These are phyloP conservation scores for Chytriomyces sp. DNA, from an alignment of 192 early-diverging fungal genomes.

Conservation along the genomic window DNA sequence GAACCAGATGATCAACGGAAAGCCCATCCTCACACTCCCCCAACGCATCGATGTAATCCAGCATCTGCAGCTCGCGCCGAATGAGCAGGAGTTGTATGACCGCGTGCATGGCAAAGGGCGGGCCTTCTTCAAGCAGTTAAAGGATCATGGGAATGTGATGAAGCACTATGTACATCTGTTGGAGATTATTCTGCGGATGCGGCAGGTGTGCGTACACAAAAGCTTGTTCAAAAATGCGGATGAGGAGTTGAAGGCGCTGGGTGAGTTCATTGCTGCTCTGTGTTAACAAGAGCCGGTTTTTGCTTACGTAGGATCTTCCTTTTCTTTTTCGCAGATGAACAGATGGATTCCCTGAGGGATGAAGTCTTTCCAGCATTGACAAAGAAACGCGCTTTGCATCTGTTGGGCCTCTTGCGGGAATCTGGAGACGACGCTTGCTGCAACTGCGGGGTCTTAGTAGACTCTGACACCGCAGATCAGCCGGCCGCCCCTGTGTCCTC, in stretches of 20 bases:
- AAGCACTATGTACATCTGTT: conserved; percentile 52
- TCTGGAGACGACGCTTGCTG: conserved; percentile 52
- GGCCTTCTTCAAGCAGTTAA: conserved; percentile 36
- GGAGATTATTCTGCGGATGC: conserved; percentile 51
- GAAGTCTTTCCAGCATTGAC: conserved; percentile 37
- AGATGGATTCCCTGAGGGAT: conserved; percentile 14
- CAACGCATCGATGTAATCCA: conserved; percentile 40
- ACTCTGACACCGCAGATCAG: conserved; percentile 21
- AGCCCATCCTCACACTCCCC: conserved; percentile 79
- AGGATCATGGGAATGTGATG: conserved; percentile 31
- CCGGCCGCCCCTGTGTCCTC: not conserved
- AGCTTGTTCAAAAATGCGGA: conserved; percentile 40
- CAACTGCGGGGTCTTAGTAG: conserved; percentile 28
- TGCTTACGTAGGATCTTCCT: conserved; percentile 1
- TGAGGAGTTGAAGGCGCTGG: conserved; percentile 23
- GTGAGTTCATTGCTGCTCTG: not conserved
- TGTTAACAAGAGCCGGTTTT: too few relatives aligned
- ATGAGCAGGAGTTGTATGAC: conserved; percentile 50
- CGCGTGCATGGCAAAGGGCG: conserved; percentile 38
- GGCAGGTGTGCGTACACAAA: conserved; percentile 52
- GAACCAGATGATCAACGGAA: conserved; percentile 70
- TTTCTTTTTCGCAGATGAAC: conserved; percentile 18
- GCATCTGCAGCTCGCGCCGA: conserved; percentile 38
- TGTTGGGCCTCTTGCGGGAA: conserved; percentile 41
- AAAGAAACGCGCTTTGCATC: conserved; percentile 36